Evolutionary conservation across 208 protist genomes (phyloP), one percentile per base, ranked within the genome.

Genomic region (Acanthamoeba polyphaga): DNA sequence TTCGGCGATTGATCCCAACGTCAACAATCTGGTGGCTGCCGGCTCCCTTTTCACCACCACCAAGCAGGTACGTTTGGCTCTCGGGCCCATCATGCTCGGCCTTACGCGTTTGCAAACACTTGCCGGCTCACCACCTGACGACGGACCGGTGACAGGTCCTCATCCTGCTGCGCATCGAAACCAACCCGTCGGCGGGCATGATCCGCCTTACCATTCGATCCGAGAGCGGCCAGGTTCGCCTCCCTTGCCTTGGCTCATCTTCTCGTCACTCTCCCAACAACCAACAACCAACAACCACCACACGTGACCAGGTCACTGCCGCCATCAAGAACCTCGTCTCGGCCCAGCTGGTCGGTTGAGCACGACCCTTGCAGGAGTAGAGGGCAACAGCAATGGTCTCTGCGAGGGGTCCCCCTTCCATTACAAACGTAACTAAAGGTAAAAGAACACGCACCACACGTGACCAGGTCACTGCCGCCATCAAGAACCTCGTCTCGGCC

Each of bases 201-300:
- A 92, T 92, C 27, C 87, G 87, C n/a, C 87, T 92, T 13, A 92
- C 87, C 66, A 76, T 92, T n/a, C 87, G 87, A 24, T 92, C 87
- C 7, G 87, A 92, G 32, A 92, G 66, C 76, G 87, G 64, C 87
- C 87, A 92, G 87, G 87, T 92, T 32, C 6, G 27, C 8, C n/a
- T 22, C 34, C 24, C n/a, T 43, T 15, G 8, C 22, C 24, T 88
- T 55, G 38, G 38, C 38, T 43, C 38, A 43, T 43, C 38, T 2
- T 43, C 38, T 43, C 38, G 38, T 43, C 38, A 43, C 3, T 43
- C 38, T 43, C 38, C 38, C 3, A 43, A 43, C 38, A 43, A 43
- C 38, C 38, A 43, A 43, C 38, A 4, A 43, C 38, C 4, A 87
- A 3, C 1, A 87, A 3, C 12, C 3, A 49, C 27, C 62, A 12